Evolutionary conservation across 305 asterid genomes (phyloP).

Genomic region (Ilex paraguariensis): DNA sequence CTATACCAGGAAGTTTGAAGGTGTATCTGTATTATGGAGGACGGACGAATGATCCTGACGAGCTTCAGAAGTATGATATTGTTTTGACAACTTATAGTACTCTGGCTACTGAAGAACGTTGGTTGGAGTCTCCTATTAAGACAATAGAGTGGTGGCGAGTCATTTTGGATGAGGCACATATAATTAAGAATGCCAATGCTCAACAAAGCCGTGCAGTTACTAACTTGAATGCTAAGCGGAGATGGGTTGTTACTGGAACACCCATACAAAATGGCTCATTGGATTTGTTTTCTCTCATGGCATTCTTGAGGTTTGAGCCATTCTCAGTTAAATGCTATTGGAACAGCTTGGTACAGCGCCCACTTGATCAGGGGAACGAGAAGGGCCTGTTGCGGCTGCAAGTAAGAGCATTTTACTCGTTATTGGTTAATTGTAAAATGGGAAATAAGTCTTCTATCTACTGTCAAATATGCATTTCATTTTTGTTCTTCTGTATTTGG

Average conservation of each 20-base stretch:
- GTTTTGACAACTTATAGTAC: conserved; percentile 85
- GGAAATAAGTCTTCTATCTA: no score
- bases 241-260: conserved; percentile 94
- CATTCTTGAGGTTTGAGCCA: conserved; percentile 84
- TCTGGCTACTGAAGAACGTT: conserved; percentile 54
- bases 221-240: conserved; percentile 62
- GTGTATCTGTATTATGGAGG: conserved; percentile 88
- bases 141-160: conserved; percentile 89
- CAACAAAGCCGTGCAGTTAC: conserved; percentile 78
- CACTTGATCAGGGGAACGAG: conserved; percentile 69
- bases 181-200: conserved; percentile 71
- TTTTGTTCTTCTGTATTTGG: no score
- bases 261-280: conserved; percentile 78
- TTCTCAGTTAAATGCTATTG: conserved; percentile 72
- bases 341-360: conserved; percentile 74
- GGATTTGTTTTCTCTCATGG: conserved; percentile 76
- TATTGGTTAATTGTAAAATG: no score
- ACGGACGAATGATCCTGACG: conserved; percentile 61
- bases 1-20: conserved; percentile 51
- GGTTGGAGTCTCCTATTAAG: conserved; percentile 55
- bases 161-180: conserved; percentile 91
- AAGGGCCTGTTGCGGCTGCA: conserved; percentile 82
- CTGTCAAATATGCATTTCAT: no score
- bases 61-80: conserved; percentile 64
- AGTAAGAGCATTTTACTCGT: conserved; percentile 26